Percentiles rank a stretch among this genome's conserved stretches.
phyloP scores from a whole-genome alignment of 257 asterid genomes.

The Gentiana straminea region DNA sequence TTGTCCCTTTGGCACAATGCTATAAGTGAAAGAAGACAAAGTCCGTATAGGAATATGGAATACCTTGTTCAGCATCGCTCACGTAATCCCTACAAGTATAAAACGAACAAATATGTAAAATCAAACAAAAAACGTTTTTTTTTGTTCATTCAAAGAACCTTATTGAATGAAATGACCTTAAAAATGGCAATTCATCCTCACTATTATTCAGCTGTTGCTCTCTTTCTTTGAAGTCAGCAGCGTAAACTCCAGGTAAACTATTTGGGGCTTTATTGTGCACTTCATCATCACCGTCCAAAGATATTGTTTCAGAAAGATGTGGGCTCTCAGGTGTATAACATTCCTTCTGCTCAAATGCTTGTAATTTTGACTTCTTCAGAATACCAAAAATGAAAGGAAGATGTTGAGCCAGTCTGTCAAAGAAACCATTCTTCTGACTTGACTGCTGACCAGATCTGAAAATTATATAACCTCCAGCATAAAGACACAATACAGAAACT shows the following conservation, averaged over 20 bases:
- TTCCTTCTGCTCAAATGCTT: conserved; percentile 26
- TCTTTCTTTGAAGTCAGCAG: conserved; percentile 16
- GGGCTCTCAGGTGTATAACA: conserved; percentile 16
- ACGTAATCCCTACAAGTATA: conserved; percentile 18
- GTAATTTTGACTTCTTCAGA: conserved; percentile 53
- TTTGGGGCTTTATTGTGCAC: conserved; percentile 21
- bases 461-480: conserved; percentile 8
- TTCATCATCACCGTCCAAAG: conserved; percentile 19
- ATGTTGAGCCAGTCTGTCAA: conserved; percentile 62
- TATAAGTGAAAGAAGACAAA: conserved; percentile 21
- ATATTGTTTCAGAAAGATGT: conserved; percentile 22
- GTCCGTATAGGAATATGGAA: conserved; percentile 21
- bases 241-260: conserved; percentile 27
- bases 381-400: conserved; percentile 73
- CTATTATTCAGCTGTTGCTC: conserved; percentile 17
- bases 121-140: conserved; percentile 7
- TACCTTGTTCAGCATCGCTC: conserved; percentile 26
- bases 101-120: conserved; percentile 4
- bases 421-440: conserved; percentile 52
- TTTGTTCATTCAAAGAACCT: conserved; percentile 11
- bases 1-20: conserved; percentile 39
- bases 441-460: conserved; percentile 30
- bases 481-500: not conserved
- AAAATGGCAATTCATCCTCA: conserved; percentile 29
- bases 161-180: conserved; percentile 32